These are phyloP conservation scores for Penicillium sp. DNA, from an alignment of 2,329 filamentous ascomycete genomes.

Conservation along the genomic window DNA sequence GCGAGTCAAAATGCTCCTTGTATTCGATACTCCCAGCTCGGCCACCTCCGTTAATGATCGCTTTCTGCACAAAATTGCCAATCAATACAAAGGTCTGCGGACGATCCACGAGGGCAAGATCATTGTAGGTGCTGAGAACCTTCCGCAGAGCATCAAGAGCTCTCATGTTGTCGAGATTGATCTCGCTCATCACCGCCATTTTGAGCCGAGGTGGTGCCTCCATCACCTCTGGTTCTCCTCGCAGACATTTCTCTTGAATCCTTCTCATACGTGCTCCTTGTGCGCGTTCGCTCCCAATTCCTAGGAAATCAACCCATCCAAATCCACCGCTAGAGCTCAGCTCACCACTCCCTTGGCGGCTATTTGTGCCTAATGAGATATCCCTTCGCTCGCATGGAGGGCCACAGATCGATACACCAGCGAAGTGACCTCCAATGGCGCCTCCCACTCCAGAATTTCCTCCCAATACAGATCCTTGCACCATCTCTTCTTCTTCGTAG, in stretches of 20 bases:
- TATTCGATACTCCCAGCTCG: constrained; percentile 87
- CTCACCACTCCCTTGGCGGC: constrained; percentile 38
- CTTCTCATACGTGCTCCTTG: constrained; percentile 79
- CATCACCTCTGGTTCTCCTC: constrained; percentile 21
- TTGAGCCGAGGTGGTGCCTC: constrained; percentile 45
- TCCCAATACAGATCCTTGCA: constrained; percentile 66
- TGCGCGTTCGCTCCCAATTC: constrained; percentile 84
- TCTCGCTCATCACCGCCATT: constrained; percentile 77
- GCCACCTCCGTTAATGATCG: constrained; percentile 63
- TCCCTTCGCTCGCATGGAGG: constrained; percentile 86
- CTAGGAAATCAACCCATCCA: constrained; percentile 96
- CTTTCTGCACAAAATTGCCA: constrained; percentile 73
- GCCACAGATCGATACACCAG: constrained; percentile 86
- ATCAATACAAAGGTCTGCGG: constrained; percentile 81
- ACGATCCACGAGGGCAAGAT: constrained; percentile 61
- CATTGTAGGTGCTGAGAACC: constrained; percentile 72
- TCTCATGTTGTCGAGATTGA: constrained; percentile 82
- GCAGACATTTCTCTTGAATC: constrained; percentile 70
- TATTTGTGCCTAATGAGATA: constrained; percentile 71
- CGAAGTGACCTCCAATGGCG: constrained; percentile 86
- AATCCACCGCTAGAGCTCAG: constrained; percentile 71
- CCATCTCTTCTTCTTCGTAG: constrained; percentile 89
- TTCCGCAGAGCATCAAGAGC: constrained; percentile 78
- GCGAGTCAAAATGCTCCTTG: constrained; percentile 90
- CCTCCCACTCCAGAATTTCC: constrained; percentile 82